These are phyloP conservation scores for Tylopilus intermedius DNA, from an alignment of 768 basidiomycete species.

Conservation along the genomic window DNA sequence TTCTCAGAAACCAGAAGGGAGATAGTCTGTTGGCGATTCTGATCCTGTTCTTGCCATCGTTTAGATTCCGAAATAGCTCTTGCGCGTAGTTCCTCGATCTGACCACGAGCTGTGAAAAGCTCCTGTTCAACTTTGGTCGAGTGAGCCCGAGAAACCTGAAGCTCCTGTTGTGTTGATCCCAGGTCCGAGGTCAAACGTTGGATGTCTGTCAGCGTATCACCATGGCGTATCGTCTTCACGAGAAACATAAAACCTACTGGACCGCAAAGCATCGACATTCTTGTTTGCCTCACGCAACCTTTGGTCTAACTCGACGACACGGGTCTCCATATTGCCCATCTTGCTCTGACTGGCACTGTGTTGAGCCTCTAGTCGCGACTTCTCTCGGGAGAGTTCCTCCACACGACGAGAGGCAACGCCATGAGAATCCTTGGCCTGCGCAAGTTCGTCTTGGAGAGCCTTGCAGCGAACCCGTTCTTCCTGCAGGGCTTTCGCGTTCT, in stretches of 20 bases:
- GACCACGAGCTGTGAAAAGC: constrained; percentile 15
- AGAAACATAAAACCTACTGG: constrained; percentile 19
- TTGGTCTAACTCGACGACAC: constrained; percentile 9
- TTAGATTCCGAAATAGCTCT: constrained; percentile 10
- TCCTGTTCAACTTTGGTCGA: constrained; percentile 19
- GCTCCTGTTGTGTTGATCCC: constrained; percentile 11
- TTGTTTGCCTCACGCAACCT: constrained; percentile 6
- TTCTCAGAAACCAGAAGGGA: constrained; percentile 74
- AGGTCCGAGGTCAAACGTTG: constrained; percentile 19
- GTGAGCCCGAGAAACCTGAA: constrained; percentile 8
- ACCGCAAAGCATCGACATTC: constrained; percentile 15
- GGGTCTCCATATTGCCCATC: constrained; percentile 15
- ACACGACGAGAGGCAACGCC: constrained; percentile 7
- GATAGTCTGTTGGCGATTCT: constrained; percentile 70
- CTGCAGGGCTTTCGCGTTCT: constrained; percentile 14
- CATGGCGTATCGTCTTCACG: constrained; percentile 26
- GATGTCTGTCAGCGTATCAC: constrained; percentile 16
- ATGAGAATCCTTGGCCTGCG: constrained; percentile 12
- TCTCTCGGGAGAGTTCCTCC: constrained; percentile 23
- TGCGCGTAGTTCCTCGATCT: constrained; percentile 17
- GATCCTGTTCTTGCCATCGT: constrained; percentile 32
- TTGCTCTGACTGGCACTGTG: constrained; percentile 10
- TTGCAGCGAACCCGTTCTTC: constrained; percentile 17
- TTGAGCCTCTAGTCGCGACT: constrained; percentile 19
- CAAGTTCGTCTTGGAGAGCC: constrained; percentile 21